Evolutionary conservation across 805 yeast genomes (phyloP).

Genomic region (Grigorovia humatica): DNA sequence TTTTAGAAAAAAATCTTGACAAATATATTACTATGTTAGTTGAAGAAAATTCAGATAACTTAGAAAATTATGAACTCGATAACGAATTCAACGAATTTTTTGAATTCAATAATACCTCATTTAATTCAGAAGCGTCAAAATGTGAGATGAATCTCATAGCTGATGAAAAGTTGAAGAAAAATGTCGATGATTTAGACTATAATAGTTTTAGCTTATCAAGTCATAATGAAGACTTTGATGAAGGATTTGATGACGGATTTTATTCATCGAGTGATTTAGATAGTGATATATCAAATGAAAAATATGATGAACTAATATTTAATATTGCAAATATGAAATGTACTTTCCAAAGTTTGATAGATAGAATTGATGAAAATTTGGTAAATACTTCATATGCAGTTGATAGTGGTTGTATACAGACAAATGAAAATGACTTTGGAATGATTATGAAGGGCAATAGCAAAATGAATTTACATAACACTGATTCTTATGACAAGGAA

Average conservation of each 20-base stretch:
- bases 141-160: neutral
- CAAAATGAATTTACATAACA: too few species aligned
- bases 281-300: neutral
- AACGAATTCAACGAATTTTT: neutral
- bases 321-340: neutral
- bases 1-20: neutral
- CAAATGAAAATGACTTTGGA: neutral
- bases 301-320: neutral
- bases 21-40: neutral
- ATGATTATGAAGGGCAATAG: too few species aligned
- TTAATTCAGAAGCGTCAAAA: neutral
- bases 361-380: slow-evolving; percentile 1
- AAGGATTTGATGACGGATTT: neutral
- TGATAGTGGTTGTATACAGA: neutral
- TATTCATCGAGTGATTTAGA: neutral
- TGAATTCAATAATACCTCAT: neutral
- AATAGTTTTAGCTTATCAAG: neutral
- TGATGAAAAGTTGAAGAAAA: neutral
- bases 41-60: neutral
- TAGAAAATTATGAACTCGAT: neutral
- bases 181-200: neutral
- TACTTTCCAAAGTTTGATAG: neutral
- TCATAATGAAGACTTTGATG: neutral
- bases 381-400: neutral
- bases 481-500: neutral